Conservation (phyloP, 148 eudicot genomes). For the Simmondsia chinensis region DNA sequence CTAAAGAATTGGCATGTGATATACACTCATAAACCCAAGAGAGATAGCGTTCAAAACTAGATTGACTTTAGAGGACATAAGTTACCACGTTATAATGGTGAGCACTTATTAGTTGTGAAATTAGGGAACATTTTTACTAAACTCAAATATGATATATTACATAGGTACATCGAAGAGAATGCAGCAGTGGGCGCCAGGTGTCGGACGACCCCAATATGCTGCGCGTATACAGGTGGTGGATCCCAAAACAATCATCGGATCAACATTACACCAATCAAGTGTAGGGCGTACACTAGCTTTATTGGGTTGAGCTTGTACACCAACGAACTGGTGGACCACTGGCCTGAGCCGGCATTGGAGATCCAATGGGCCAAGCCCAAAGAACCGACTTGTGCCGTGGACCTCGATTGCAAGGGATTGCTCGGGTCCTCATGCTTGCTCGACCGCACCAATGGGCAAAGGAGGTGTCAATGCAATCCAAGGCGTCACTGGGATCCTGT, state of each 20-base stretch:
- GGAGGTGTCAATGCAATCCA: slow-evolving; percentile 31
- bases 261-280: slow-evolving; percentile 24
- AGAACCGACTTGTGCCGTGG: slow-evolving; percentile 22
- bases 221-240: slow-evolving; percentile 43
- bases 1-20: too few relatives aligned
- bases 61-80: too few relatives aligned
- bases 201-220: slow-evolving; percentile 17
- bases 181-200: slow-evolving; percentile 18
- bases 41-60: too few relatives aligned
- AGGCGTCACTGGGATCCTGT: slow-evolving; percentile 36
- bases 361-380: slow-evolving; percentile 32
- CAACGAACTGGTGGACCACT: slow-evolving; percentile 26
- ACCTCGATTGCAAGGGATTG: slow-evolving; percentile 26
- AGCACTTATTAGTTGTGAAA: not conserved
- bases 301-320: slow-evolving; percentile 25
- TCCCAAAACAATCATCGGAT: slow-evolving; percentile 30
- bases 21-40: too few relatives aligned
- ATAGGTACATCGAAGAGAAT: slow-evolving; percentile 13
- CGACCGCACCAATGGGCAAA: slow-evolving; percentile 9
- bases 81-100: not conserved
- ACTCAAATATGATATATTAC: not conserved
- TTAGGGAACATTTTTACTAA: not conserved
- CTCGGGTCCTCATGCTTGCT: slow-evolving; percentile 25
- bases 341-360: slow-evolving; percentile 46
- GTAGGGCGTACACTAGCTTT: slow-evolving; percentile 41